phyloP scores from a whole-genome alignment of 345 rosid species.

The Euclidium syriacum region DNA sequence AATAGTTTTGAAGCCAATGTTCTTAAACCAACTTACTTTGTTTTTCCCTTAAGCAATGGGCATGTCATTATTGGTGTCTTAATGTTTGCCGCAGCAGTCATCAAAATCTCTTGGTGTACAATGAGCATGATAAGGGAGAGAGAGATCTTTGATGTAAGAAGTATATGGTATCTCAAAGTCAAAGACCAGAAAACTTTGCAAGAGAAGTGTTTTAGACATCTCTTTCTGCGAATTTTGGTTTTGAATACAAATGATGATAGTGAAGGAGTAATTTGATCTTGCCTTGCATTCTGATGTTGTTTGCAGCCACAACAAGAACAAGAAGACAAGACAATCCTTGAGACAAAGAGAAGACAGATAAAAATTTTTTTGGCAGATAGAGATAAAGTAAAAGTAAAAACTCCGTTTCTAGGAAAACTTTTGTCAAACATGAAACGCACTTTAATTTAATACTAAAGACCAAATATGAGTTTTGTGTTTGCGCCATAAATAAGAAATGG shows the following conservation, averaged over 20 bases:
- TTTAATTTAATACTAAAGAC: not conserved
- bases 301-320: slow-evolving; percentile 21
- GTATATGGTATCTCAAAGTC: too few species aligned
- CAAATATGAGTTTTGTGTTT: not conserved
- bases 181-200: too few species aligned
- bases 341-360: slow-evolving; percentile 22
- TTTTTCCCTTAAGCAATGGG: slow-evolving; percentile 62
- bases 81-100: slow-evolving; percentile 76
- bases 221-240: too few species aligned
- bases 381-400: not conserved
- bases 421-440: slow-evolving; percentile 2
- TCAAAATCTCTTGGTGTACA: slow-evolving; percentile 97
- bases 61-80: slow-evolving; percentile 94
- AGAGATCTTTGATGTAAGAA: too few species aligned
- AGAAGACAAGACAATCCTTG: slow-evolving; percentile 2
- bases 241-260: too few species aligned
- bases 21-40: slow-evolving; percentile 47
- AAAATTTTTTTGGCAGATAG: slow-evolving; percentile 30
- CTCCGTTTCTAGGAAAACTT: not conserved
- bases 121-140: too few species aligned
- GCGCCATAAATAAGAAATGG: not conserved
- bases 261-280: too few species aligned
- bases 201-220: too few species aligned
- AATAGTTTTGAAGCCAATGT: not conserved
- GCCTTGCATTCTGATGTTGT: too few species aligned